Evolutionary conservation across 495 filamentous ascomycete genomes (phyloP).

Genomic region (Lasiosphaeria ovina): DNA sequence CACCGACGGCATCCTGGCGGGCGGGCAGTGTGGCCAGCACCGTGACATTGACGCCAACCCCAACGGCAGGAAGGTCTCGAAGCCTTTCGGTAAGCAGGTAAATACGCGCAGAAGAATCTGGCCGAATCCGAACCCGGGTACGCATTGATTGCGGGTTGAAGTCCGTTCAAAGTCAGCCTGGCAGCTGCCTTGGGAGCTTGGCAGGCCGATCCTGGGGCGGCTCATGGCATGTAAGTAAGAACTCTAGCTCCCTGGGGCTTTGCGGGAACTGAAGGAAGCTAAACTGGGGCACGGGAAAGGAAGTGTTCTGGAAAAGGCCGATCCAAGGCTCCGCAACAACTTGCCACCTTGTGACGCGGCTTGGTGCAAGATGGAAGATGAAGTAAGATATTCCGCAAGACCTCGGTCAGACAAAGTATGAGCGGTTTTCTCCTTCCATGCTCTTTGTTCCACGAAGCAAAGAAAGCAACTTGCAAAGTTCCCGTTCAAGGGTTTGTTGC

Average conservation of each 20-base stretch:
- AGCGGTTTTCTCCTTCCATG: neutral
- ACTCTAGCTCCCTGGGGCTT: neutral
- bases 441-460: neutral
- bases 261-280: no score
- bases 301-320: conserved; percentile 4
- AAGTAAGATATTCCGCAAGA: no score
- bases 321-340: neutral
- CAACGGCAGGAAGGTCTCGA: no score
- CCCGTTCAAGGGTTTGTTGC: neutral
- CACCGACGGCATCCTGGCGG: no score
- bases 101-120: neutral
- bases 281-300: neutral
- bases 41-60: no score
- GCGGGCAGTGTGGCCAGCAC: no score
- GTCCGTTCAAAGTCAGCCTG: neutral
- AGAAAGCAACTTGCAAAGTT: neutral
- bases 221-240: neutral
- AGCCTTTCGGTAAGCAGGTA: no score
- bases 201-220: neutral
- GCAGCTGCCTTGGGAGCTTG: neutral
- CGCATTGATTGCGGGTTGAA: neutral
- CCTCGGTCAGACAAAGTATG: neutral
- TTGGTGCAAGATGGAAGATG: neutral
- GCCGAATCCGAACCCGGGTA: neutral
- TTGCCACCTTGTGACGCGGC: conserved; percentile 7